Base-by-base conservation (phyloP, 2,329 filamentous ascomycete species). In the Fusarium staphyleae region DNA sequence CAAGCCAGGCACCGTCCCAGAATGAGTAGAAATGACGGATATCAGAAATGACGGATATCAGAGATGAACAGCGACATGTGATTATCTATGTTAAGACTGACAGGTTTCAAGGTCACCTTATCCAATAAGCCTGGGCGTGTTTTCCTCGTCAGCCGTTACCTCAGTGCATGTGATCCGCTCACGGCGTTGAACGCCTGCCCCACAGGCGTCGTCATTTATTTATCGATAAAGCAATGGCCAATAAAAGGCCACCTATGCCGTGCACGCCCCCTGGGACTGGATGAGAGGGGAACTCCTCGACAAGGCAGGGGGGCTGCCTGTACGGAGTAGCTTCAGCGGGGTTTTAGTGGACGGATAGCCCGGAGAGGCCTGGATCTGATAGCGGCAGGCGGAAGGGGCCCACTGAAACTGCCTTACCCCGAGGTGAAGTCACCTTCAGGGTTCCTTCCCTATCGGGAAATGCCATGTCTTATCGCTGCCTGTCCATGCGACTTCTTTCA, bases 111-210 rank as follows among this genome's bases (percentile, higher is more conserved):
- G 57, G 57, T 60, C 57, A 60, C 32, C 52, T 46, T 61, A 35
- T 19, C 18, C 24, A 15, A 19, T 30, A 32, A 26, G 18, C 26
- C 34, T 36, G 32, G 33, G n/a, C 44, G 22, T n/a, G n/a, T 22
- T 15, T 47, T 51, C 34, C 48, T 58, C 51, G 66, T 66, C 63
- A 65, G 60, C 42, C 39, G 46, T 63, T 52, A 55, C 45, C 48
- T 41, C 40, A 30, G 65, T 54, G 58, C 63, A 66, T 66, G 63
- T 66, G 63, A 66, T 66, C 52, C 35, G 43, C 63, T 62, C 55
- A 57, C 54, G 48, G 48, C 48, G 33, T 53, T 52, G 39, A 65
- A 37, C 40, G 57, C 29, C 35, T 44, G 48, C 48, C 41, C 63
- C 49, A 48, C 58, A 66, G 63, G 63, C 63, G 63, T 65, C 63